Base-by-base conservation (phyloP, 2,329 filamentous ascomycete genomes). In the Penicillium sp. region DNA sequence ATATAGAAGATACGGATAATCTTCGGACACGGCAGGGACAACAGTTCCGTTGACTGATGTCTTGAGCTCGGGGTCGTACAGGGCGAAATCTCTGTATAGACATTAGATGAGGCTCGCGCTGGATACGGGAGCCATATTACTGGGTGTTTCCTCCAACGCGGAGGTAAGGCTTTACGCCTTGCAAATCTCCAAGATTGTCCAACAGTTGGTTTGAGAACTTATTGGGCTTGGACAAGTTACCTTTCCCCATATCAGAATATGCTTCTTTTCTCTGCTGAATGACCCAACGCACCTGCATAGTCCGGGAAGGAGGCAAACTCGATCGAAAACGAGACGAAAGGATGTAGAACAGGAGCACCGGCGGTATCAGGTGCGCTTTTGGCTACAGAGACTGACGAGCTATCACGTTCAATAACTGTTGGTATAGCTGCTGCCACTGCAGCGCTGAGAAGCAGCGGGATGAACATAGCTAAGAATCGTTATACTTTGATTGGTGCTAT, bases 141-240 rank as follows among this genome's bases (percentile, higher is more conserved):
- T 85, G 81, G 0, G 81, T 84, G 56, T 84, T 85, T n/a, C 81
- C 82, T 3, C 82, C 81, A 1, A 85, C 79, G 13, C 81, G 72
- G 45, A 85, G 77, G 54, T 79, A 73, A 1, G 81, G 81, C 51
- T 80, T 81, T 6, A 70, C 72, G 7, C 80, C 80, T 11, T 70
- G 71, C 3, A 82, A 58, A n/a, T 71, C 60, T 1, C 69, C 76
- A 16, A 85, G 56, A 46, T 82, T 84, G 26, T 76, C 72, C 22
- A 85, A 64, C 6, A 84, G 70, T 40, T 79, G 81, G 49, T 82
- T 72, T 0, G 80, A 82, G 62, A 81, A 85, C 0, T 60, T 69
- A 57, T 84, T 84, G 1, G 81, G 81, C 7, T 60, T 56, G 0
- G 77, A 76, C 6, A 63, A 62, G 56, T 81, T 82, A 10, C 79